Evolutionary conservation across 176 grass and related monocot genomes (phyloP).

Genomic region (Ensete ventricosum): DNA sequence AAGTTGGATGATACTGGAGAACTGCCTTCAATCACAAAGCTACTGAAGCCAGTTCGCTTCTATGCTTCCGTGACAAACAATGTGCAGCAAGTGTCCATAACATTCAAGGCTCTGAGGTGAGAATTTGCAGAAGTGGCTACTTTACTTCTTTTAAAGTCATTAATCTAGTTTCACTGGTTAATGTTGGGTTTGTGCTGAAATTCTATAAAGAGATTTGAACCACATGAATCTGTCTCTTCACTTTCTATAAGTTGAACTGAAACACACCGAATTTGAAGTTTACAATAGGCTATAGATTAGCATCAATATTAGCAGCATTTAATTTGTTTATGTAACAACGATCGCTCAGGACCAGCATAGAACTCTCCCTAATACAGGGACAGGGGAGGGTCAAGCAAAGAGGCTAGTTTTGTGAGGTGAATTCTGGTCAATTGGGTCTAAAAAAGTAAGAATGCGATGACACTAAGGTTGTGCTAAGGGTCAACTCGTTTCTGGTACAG

Average conservation of each 20-base stretch:
- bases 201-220: not conserved
- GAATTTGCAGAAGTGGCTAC: not conserved
- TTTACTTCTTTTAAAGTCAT: not conserved
- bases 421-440: too few species aligned
- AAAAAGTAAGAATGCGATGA: too few species aligned
- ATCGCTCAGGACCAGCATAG: too few species aligned
- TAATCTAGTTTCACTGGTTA: not conserved
- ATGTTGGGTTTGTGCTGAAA: not conserved
- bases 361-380: too few species aligned
- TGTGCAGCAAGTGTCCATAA: slow-evolving; percentile 76
- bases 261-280: not conserved
- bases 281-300: not conserved
- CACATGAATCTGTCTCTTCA: not conserved
- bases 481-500: too few species aligned
- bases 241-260: not conserved
- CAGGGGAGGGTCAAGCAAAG: too few species aligned
- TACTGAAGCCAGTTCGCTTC: slow-evolving; percentile 72
- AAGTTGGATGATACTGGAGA: slow-evolving; percentile 30
- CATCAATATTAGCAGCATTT: too few species aligned
- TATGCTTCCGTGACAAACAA: slow-evolving; percentile 43
- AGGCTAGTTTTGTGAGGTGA: too few species aligned
- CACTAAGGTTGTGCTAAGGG: too few species aligned
- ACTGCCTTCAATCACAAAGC: slow-evolving; percentile 43
- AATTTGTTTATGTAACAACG: too few species aligned
- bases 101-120: slow-evolving; percentile 80